phyloP scores from a whole-genome alignment of 495 filamentous ascomycete genomes.

The Terfezia claveryi region DNA sequence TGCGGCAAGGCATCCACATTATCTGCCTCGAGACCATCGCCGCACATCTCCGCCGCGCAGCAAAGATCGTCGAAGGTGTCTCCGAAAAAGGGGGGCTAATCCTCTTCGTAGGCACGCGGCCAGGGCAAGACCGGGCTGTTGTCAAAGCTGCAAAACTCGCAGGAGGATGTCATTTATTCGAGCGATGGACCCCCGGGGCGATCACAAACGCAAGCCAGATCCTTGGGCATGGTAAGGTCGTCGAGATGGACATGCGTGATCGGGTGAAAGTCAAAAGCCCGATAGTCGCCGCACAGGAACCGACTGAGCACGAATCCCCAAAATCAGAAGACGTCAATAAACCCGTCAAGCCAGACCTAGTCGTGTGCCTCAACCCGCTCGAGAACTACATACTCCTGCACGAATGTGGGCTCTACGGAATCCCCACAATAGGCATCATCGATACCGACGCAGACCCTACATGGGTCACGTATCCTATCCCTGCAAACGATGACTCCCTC shows the following conservation, averaged over 20 bases:
- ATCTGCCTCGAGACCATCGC: conserved; percentile 75
- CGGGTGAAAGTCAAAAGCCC: not conserved
- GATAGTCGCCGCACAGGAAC: not conserved
- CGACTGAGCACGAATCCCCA: not conserved
- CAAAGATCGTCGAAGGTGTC: conserved; percentile 71
- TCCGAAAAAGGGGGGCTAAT: conserved; percentile 63
- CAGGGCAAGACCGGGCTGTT: conserved; percentile 53
- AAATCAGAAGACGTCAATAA: conserved; percentile 42
- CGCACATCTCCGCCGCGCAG: conserved; percentile 69
- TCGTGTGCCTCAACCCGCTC: conserved; percentile 73
- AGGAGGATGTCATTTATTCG: conserved; percentile 68
- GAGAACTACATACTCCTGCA: conserved; percentile 82
- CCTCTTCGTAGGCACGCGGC: conserved; percentile 72
- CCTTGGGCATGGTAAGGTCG: conserved; percentile 43
- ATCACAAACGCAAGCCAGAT: conserved; percentile 90
- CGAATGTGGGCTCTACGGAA: conserved; percentile 67
- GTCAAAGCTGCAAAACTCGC: conserved; percentile 62
- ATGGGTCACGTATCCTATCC: conserved; percentile 91
- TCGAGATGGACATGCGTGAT: conserved; percentile 31
- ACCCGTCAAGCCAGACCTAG: conserved; percentile 64
- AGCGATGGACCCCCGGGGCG: conserved; percentile 75
- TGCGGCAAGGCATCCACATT: conserved; percentile 77
- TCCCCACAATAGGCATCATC: conserved; percentile 85
- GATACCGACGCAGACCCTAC: conserved; percentile 87
- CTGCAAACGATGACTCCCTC: conserved; percentile 82